Percentiles rank a stretch among this genome's conserved stretches.
Evolutionary conservation across 768 basidiomycete genomes (phyloP).

Genomic region (Boletus rex-veris): DNA sequence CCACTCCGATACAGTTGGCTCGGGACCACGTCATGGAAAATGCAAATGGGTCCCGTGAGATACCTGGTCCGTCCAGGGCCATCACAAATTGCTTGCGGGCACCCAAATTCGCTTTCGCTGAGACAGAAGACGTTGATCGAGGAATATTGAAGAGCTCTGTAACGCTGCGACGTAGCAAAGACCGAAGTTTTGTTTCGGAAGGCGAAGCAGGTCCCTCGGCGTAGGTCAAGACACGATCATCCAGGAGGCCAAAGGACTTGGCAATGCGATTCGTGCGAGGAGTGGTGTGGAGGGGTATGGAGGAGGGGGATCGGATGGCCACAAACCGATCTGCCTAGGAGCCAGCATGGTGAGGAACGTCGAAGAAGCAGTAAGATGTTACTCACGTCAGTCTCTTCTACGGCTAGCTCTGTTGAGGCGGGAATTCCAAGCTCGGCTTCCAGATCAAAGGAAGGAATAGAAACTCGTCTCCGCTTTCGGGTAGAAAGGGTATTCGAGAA

Average conservation of each 20-base stretch:
- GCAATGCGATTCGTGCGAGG: conserved; percentile 68
- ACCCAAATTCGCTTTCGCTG: conserved; percentile 57
- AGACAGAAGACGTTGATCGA: conserved; percentile 35
- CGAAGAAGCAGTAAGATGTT: not conserved
- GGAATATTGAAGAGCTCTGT: conserved; percentile 46
- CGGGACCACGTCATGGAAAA: conserved; percentile 61
- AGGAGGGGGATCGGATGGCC: conserved; percentile 45
- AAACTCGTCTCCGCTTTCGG: conserved; percentile 41
- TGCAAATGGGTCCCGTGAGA: conserved; percentile 50
- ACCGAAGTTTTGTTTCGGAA: conserved; percentile 41
- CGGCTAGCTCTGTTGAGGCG: conserved; percentile 11
- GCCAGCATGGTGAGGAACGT: not conserved
- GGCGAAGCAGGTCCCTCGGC: conserved; percentile 36
- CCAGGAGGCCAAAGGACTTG: conserved; percentile 55
- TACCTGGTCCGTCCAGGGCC: conserved; percentile 63
- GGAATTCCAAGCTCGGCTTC: conserved; percentile 30
- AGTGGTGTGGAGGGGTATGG: conserved; percentile 56
- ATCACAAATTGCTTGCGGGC: conserved; percentile 52
- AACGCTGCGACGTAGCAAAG: conserved; percentile 50
- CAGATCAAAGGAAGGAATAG: conserved; percentile 38
- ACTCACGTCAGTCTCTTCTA: conserved; percentile 31
- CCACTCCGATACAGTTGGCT: conserved; percentile 58
- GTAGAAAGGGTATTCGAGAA: conserved; percentile 40
- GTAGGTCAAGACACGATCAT: conserved; percentile 54
- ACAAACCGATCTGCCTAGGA: conserved; percentile 61